phyloP scores from a whole-genome alignment of 352 stramenopile species.

The Thalassiosira pacifica region DNA sequence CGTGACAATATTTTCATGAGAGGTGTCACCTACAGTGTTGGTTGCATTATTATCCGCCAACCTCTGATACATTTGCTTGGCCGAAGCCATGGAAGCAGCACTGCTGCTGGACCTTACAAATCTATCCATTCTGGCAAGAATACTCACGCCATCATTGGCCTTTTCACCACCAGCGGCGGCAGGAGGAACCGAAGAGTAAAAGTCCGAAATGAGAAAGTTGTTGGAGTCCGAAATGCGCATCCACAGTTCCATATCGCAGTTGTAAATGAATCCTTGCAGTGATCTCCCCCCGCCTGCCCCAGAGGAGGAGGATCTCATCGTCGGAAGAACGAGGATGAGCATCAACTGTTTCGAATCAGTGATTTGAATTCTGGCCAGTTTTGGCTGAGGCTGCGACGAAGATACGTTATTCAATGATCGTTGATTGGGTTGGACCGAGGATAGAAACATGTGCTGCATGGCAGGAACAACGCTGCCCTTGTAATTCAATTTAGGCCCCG shows the following conservation, averaged over 20 bases:
- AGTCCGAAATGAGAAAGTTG: conserved; percentile 83
- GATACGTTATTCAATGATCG: too few species aligned
- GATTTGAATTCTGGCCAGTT: conserved; percentile 74
- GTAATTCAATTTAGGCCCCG: conserved; percentile 62
- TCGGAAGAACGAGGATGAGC: conserved; percentile 75
- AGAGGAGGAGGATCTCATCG: conserved; percentile 27
- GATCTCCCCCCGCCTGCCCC: conserved; percentile 43
- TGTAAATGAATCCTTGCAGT: conserved; percentile 83
- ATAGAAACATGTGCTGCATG: conserved; percentile 81
- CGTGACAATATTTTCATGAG: conserved; percentile 60
- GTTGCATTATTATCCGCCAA: too few species aligned
- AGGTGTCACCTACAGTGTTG: too few species aligned
- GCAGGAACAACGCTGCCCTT: conserved; percentile 79
- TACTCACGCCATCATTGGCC: conserved; percentile 27
- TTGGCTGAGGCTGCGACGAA: too few species aligned
- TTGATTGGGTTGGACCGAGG: conserved; percentile 38
- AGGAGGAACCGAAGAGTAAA: conserved; percentile 72
- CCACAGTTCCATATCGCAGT: conserved; percentile 76
- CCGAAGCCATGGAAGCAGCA: conserved; percentile 47
- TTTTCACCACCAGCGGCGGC: too few species aligned
- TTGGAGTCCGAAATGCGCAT: conserved; percentile 77
- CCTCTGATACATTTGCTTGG: conserved; percentile 62
- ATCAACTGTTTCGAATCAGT: conserved; percentile 77
- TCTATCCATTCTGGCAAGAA: conserved; percentile 71
- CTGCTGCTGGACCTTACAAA: conserved; percentile 57